These are phyloP conservation scores for Erysimum cheiranthoides DNA, from an alignment of 345 rosid genomes.

Conservation along the genomic window DNA sequence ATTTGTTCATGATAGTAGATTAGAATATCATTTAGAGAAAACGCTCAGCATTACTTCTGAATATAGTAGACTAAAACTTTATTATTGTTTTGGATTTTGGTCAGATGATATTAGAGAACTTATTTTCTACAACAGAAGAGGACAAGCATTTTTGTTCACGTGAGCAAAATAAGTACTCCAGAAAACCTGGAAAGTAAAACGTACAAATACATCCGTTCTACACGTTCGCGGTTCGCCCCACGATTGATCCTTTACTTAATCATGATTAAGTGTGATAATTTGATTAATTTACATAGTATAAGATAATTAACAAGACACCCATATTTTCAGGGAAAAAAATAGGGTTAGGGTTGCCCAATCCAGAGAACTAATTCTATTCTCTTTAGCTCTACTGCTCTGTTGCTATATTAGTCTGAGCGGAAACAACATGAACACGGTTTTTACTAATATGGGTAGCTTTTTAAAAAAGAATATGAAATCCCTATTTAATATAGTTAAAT, in stretches of 20 bases:
- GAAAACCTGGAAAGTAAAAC: conserved; percentile 39
- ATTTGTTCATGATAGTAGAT: neutral
- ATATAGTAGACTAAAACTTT: neutral
- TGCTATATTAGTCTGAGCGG: too few species aligned
- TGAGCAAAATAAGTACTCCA: conserved; percentile 38
- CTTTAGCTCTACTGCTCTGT: too few species aligned
- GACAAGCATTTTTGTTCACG: conserved; percentile 39
- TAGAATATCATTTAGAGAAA: neutral
- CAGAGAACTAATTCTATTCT: neutral
- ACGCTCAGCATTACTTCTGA: neutral
- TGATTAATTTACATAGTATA: neutral
- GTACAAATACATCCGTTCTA: conserved; percentile 19
- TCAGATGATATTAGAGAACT: neutral
- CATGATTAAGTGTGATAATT: neutral
- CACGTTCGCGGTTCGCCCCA: neutral
- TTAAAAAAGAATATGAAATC: too few species aligned
- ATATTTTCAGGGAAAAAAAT: neutral
- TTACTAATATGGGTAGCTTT: too few species aligned
- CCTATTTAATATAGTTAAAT: too few species aligned
- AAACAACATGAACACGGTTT: too few species aligned
- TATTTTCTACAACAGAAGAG: conserved; percentile 28
- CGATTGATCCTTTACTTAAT: neutral
- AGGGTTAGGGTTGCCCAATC: neutral
- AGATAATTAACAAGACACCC: neutral
- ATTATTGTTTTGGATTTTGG: conserved; percentile 9